Percentiles rank a stretch among this genome's conserved stretches.
These are phyloP conservation scores for Pezicula carpinea DNA, from an alignment of 2,329 filamentous ascomycete genomes.

Conservation along the genomic window DNA sequence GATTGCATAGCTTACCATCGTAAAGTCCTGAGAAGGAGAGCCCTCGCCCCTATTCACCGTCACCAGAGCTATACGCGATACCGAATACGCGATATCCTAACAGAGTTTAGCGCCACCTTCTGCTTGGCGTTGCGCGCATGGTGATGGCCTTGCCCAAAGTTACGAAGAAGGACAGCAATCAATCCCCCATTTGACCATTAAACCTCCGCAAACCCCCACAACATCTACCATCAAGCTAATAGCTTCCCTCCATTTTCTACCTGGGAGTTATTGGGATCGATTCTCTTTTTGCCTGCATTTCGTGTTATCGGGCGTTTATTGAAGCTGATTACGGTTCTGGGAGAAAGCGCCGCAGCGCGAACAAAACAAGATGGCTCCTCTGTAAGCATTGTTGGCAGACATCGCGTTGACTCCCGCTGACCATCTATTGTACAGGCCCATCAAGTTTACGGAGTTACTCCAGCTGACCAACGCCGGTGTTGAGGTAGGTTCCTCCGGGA, in stretches of 20 bases:
- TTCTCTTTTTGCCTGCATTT: slow-evolving; percentile 14
- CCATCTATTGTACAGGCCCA: slow-evolving; percentile 43
- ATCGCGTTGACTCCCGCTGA: neutral
- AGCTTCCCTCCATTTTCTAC: slow-evolving; percentile 10
- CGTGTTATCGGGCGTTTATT: slow-evolving; percentile 12
- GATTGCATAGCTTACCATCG: too few species aligned
- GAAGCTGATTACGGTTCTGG: slow-evolving; percentile 22
- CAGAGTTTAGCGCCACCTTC: neutral
- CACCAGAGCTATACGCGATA: too few species aligned
- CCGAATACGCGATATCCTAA: too few species aligned
- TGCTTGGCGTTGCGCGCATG: neutral
- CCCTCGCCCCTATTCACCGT: slow-evolving; percentile 1
- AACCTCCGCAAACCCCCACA: slow-evolving; percentile 1
- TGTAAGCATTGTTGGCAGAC: neutral
- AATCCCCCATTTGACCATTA: neutral
- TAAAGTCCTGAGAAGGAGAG: too few species aligned
- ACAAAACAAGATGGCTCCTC: slow-evolving; percentile 1
- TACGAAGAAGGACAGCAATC: neutral
- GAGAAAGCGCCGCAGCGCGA: slow-evolving; percentile 17
- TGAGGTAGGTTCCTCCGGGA: slow-evolving; percentile 38
- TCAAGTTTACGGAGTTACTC: slow-evolving; percentile 89
- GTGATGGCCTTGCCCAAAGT: neutral
- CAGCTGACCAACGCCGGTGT: slow-evolving; percentile 56
- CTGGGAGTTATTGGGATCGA: slow-evolving; percentile 16
- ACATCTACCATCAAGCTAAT: neutral